These are phyloP conservation scores for Acer campestre DNA, from an alignment of 345 rosid genomes.

Conservation along the genomic window DNA sequence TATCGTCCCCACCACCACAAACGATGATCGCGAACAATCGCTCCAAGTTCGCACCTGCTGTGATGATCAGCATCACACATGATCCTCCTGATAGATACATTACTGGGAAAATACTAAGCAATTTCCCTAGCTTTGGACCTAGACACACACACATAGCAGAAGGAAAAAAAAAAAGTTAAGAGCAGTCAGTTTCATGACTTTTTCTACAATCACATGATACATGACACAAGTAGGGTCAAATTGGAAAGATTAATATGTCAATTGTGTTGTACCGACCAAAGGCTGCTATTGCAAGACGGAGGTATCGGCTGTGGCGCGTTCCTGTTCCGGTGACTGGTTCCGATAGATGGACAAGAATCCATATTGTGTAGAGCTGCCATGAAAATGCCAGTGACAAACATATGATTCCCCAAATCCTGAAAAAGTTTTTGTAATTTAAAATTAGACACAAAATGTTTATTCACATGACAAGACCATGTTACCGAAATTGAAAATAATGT, in stretches of 20 bases:
- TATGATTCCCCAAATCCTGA: constrained; percentile 54
- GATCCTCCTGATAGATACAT: constrained; percentile 69
- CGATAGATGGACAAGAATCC: constrained; percentile 53
- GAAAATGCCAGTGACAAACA: constrained; percentile 30
- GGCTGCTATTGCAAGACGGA: constrained; percentile 49
- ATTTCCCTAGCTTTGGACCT: constrained; percentile 54
- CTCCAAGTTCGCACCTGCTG: constrained; percentile 39
- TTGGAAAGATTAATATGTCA: too few species aligned
- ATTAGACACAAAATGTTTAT: neutral
- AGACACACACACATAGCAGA: neutral
- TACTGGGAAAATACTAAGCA: constrained; percentile 51
- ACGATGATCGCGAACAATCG: constrained; percentile 23
- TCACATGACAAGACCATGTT: too few species aligned
- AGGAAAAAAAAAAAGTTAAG: neutral
- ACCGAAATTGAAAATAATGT: too few species aligned
- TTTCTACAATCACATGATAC: neutral
- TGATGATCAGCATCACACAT: constrained; percentile 48
- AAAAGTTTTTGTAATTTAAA: neutral
- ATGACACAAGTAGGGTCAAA: neutral
- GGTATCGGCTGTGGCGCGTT: constrained; percentile 51
- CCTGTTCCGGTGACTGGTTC: constrained; percentile 29
- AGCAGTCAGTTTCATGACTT: neutral
- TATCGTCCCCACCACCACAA: constrained; percentile 12
- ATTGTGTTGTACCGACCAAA: constrained; percentile 41
- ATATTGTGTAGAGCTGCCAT: constrained; percentile 53